Conservation (phyloP, 202 grass and related monocot genomes). For the Panicum hallii region DNA sequence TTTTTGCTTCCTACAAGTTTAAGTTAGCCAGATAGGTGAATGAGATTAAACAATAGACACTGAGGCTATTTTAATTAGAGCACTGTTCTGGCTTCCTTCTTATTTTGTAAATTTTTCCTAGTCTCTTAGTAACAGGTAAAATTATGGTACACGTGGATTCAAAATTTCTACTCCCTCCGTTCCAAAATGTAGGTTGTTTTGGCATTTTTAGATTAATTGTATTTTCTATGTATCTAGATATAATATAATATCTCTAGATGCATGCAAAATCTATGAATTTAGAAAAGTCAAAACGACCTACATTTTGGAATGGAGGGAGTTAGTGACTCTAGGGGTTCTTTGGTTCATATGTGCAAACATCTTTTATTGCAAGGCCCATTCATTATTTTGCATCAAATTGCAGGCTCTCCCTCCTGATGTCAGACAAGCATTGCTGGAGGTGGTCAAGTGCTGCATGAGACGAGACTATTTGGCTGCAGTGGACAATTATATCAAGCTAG, state of each 20-base stretch:
- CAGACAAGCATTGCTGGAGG: conserved; percentile 46
- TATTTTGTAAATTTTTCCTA: background rate
- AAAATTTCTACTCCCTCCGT: background rate
- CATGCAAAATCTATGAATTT: no score
- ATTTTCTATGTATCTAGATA: no score
- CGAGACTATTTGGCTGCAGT: conserved; percentile 70
- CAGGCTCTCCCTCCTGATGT: conserved; percentile 65
- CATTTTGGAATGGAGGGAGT: no score
- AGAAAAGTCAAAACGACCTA: no score
- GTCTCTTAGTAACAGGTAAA: background rate
- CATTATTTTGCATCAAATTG: background rate
- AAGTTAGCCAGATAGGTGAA: no score
- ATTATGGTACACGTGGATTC: background rate
- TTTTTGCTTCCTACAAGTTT: no score
- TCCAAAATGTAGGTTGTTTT: no score
- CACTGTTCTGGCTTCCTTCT: background rate
- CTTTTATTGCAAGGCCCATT: background rate
- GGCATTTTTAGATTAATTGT: no score
- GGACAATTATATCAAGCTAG: conserved; percentile 72
- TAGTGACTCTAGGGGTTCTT: background rate
- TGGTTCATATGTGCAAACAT: background rate
- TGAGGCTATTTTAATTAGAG: background rate
- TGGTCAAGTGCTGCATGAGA: conserved; percentile 62
- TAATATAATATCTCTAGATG: no score
- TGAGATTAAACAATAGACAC: no score